Conservation (phyloP, 106 monocot species). For the Narthecium ossifragum region DNA sequence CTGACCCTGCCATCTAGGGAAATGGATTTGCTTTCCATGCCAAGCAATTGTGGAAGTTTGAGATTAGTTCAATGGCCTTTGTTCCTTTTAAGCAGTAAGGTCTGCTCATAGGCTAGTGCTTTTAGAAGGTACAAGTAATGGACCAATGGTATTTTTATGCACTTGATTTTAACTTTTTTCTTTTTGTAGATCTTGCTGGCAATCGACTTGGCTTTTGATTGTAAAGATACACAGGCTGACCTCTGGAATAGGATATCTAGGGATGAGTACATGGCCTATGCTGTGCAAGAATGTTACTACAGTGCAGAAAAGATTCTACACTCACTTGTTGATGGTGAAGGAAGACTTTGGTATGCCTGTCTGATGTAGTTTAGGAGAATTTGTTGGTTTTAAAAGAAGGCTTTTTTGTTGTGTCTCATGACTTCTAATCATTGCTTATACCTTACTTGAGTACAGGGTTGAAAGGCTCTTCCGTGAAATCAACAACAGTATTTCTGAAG, state of each 20-base stretch:
- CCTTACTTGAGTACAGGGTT: slow-evolving; percentile 47
- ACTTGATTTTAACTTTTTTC: slow-evolving; percentile 3
- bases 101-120: too few species aligned
- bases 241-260: slow-evolving; percentile 78
- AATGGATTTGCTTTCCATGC: slow-evolving; percentile 86
- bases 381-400: background rate
- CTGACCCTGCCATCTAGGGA: slow-evolving; percentile 40
- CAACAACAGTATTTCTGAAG: slow-evolving; percentile 55
- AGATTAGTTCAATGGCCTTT: slow-evolving; percentile 95
- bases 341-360: slow-evolving; percentile 72
- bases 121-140: too few species aligned
- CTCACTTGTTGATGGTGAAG: slow-evolving; percentile 78
- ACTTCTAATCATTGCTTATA: background rate
- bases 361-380: background rate
- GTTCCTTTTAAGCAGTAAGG: slow-evolving; percentile 96
- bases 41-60: slow-evolving; percentile 79
- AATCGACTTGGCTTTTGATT: slow-evolving; percentile 63
- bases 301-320: slow-evolving; percentile 76
- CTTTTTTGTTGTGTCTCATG: background rate
- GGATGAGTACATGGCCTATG: slow-evolving; percentile 98
- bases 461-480: slow-evolving; percentile 83
- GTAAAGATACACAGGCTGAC: slow-evolving; percentile 61
- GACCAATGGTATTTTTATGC: too few species aligned
- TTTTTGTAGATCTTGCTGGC: slow-evolving; percentile 59
- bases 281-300: slow-evolving; percentile 85